Percentiles rank a stretch among this genome's conserved stretches.
Conservation (phyloP, 306 rosid species). For the Corylus heterophylla region DNA sequence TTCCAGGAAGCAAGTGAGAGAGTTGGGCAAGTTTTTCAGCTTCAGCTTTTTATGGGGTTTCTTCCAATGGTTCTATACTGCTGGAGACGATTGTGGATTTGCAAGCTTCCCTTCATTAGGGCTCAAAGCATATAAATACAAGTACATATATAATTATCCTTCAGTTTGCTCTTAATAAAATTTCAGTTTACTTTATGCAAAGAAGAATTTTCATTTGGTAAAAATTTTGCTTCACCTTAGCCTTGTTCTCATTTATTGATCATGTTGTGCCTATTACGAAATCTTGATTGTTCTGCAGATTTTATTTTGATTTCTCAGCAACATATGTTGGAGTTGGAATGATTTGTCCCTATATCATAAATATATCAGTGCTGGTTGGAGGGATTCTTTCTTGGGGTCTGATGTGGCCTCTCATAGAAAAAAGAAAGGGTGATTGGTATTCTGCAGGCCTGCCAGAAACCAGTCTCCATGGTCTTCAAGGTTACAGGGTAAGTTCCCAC, state of each 20-base stretch:
- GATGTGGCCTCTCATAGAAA: conserved; percentile 24
- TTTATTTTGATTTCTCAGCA: conserved; percentile 5
- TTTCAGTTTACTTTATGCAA: not conserved
- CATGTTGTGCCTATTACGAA: not conserved
- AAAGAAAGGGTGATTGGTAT: conserved; percentile 12
- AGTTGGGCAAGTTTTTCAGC: conserved; percentile 1
- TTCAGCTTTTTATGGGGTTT: conserved; percentile 9
- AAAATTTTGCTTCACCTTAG: not conserved
- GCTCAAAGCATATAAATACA: not conserved
- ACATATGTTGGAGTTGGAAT: conserved; percentile 20
- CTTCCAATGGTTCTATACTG: conserved; percentile 12
- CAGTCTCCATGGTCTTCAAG: not conserved
- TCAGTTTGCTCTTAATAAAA: not conserved
- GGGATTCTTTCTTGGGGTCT: conserved; percentile 24
- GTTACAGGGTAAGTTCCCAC: conserved; percentile 5
- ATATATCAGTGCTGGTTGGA: conserved; percentile 15
- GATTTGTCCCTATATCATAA: conserved; percentile 21
- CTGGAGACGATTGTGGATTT: not conserved
- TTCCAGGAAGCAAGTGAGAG: conserved; percentile 21
- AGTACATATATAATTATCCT: not conserved
- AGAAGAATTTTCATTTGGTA: not conserved
- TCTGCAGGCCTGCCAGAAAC: not conserved
- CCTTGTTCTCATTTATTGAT: not conserved
- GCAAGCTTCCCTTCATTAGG: not conserved
- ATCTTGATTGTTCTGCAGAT: not conserved